Conservation (phyloP, 352 stramenopile species). For the Pythium folliculosum region DNA sequence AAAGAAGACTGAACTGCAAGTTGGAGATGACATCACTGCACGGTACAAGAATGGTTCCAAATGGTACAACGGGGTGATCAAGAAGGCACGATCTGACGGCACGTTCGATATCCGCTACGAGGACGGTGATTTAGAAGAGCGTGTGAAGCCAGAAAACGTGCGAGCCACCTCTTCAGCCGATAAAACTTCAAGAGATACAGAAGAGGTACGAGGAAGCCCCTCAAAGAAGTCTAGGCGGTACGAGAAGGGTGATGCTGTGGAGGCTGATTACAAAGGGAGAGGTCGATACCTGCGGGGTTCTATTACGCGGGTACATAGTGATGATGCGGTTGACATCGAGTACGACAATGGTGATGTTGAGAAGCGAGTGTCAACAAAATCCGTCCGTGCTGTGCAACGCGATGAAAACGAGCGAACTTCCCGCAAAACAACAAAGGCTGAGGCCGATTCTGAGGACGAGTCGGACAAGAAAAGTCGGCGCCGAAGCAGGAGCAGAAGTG, state of each 20-base stretch:
- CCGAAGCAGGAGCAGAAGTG: slow-evolving; percentile 2
- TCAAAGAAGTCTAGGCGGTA: slow-evolving; percentile 25
- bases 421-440: background rate
- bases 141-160: slow-evolving; percentile 31
- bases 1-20: slow-evolving; percentile 14
- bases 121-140: slow-evolving; percentile 51
- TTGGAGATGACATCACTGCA: slow-evolving; percentile 33
- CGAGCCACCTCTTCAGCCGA: slow-evolving; percentile 8
- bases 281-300: slow-evolving; percentile 45
- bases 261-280: slow-evolving; percentile 49
- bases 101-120: slow-evolving; percentile 56
- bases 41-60: slow-evolving; percentile 38
- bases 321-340: slow-evolving; percentile 65
- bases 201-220: slow-evolving; percentile 1
- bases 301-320: slow-evolving; percentile 45
- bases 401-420: background rate
- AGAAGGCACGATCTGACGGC: slow-evolving; percentile 48
- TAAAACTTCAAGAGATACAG: background rate
- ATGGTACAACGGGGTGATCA: slow-evolving; percentile 64
- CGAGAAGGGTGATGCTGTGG: slow-evolving; percentile 40
- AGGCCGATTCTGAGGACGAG: background rate
- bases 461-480: background rate
- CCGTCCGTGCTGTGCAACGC: background rate
- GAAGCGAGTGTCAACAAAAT: slow-evolving; percentile 3
- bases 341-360: slow-evolving; percentile 59